Conservation (phyloP, 1,284 basidiomycete species). For the Leccinum fallax region DNA sequence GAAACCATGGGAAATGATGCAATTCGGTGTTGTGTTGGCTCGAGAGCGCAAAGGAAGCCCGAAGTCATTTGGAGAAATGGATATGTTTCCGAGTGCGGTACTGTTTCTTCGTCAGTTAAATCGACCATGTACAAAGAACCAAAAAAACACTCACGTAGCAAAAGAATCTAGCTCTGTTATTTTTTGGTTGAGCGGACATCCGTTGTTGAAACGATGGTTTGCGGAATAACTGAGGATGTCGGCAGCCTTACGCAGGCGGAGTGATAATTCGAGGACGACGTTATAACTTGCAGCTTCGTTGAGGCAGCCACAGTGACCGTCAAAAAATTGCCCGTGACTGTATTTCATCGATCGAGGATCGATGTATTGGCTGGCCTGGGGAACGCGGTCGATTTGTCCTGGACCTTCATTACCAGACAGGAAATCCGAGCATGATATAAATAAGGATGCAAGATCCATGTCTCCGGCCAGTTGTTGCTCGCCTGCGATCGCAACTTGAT, state of each 20-base stretch:
- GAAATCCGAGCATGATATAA: slow-evolving; percentile 41
- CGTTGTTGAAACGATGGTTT: slow-evolving; percentile 47
- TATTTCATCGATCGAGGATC: slow-evolving; percentile 19
- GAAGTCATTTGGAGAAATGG: slow-evolving; percentile 29
- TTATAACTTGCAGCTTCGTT: slow-evolving; percentile 54
- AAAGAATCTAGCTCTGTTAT: slow-evolving; percentile 59
- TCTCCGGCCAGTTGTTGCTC: slow-evolving; percentile 29
- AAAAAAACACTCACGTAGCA: slow-evolving; percentile 49
- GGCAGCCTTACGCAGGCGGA: slow-evolving; percentile 59
- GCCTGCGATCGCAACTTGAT: slow-evolving; percentile 32
- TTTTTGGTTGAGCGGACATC: slow-evolving; percentile 53
- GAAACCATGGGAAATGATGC: slow-evolving; percentile 11
- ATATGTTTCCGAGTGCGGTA: slow-evolving; percentile 41
- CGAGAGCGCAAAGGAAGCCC: slow-evolving; percentile 15
- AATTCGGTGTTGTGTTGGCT: slow-evolving; percentile 13
- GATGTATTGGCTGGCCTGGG: slow-evolving; percentile 7
- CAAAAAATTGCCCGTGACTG: slow-evolving; percentile 13
- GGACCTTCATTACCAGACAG: slow-evolving; percentile 20
- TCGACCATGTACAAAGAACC: background rate
- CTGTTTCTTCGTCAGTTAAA: slow-evolving; percentile 26
- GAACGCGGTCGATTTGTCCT: slow-evolving; percentile 14
- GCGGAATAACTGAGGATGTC: slow-evolving; percentile 54
- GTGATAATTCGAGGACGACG: slow-evolving; percentile 60
- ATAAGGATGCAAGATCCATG: slow-evolving; percentile 45
- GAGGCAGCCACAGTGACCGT: slow-evolving; percentile 59